These are phyloP conservation scores for Ilex asprella DNA, from an alignment of 257 asterid species.

Conservation along the genomic window DNA sequence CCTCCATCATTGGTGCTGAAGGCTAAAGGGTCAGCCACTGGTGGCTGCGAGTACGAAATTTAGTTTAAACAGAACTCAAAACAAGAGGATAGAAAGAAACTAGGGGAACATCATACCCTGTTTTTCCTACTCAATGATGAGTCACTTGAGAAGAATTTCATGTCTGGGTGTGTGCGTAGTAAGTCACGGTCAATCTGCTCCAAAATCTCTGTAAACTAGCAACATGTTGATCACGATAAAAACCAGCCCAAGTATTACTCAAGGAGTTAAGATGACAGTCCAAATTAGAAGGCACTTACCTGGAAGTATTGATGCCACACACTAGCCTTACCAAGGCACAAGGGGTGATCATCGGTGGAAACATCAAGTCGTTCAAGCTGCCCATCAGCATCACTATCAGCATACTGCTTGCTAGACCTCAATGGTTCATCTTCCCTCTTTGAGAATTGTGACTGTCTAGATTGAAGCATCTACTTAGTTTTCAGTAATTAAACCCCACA, in stretches of 20 bases:
- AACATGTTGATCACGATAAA: neutral
- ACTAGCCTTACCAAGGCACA: constrained; percentile 20
- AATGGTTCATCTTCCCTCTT: constrained; percentile 14
- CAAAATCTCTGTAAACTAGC: constrained; percentile 17
- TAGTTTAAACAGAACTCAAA: too few relatives aligned
- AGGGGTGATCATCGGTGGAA: constrained; percentile 18
- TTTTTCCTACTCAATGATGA: constrained; percentile 14
- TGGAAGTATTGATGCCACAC: constrained; percentile 18
- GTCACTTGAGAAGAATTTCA: constrained; percentile 15
- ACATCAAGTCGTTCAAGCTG: constrained; percentile 14
- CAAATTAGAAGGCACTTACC: constrained; percentile 10
- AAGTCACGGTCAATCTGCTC: constrained; percentile 20
- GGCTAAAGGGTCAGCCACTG: too few relatives aligned
- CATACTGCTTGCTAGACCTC: neutral
- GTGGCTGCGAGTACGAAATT: too few relatives aligned
- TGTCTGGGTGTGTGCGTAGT: constrained; percentile 13
- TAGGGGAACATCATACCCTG: constrained; percentile 4
- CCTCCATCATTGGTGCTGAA: too few relatives aligned
- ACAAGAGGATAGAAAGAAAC: neutral
- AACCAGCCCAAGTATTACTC: neutral
- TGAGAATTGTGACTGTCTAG: constrained; percentile 15
- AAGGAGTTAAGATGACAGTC: too few relatives aligned
- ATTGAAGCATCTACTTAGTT: constrained; percentile 1
- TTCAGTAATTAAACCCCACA: too few relatives aligned
- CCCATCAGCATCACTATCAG: neutral